Conservation (phyloP, 768 basidiomycete species). For the Boletus sp. region DNA sequence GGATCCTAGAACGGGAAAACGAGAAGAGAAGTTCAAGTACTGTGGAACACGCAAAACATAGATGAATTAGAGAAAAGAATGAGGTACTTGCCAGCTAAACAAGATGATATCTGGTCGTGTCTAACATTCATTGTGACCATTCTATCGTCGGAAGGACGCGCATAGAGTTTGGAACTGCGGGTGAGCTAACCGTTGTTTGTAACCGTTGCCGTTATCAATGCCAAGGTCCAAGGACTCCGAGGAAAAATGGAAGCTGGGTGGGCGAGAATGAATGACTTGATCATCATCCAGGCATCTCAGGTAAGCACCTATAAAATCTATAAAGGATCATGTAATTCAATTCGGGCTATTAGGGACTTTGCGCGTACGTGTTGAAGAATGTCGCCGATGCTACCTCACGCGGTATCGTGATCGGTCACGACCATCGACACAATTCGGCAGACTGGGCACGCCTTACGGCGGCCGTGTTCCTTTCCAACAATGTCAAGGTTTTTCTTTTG, state of each 20-base stretch:
- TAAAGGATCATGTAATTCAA: background rate
- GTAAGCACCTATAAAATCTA: slow-evolving; percentile 32
- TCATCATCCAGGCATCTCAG: slow-evolving; percentile 80
- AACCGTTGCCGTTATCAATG: background rate
- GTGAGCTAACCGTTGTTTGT: slow-evolving; percentile 34
- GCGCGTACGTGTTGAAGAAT: slow-evolving; percentile 61
- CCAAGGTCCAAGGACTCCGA: slow-evolving; percentile 53
- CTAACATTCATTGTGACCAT: background rate
- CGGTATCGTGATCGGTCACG: slow-evolving; percentile 83
- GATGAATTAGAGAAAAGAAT: slow-evolving; percentile 42
- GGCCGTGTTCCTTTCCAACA: slow-evolving; percentile 59
- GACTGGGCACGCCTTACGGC: slow-evolving; percentile 78
- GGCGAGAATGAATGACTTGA: slow-evolving; percentile 90
- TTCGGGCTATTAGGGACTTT: slow-evolving; percentile 56
- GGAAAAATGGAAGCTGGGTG: slow-evolving; percentile 88
- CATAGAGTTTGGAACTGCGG: slow-evolving; percentile 88
- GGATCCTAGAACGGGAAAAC: slow-evolving; percentile 38
- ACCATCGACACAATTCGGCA: slow-evolving; percentile 80
- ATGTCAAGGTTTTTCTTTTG: slow-evolving; percentile 68
- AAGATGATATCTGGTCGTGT: background rate
- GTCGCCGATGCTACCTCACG: slow-evolving; percentile 51
- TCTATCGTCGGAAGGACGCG: slow-evolving; percentile 44
- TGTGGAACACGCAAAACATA: slow-evolving; percentile 31
- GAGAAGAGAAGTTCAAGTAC: slow-evolving; percentile 33
- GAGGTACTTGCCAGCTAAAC: slow-evolving; percentile 29